A percentile compares a stretch with the other conserved stretches of the same genome.
Evolutionary conservation across 2,329 filamentous ascomycete species (phyloP).

Genomic region (Colletotrichum sp.): DNA sequence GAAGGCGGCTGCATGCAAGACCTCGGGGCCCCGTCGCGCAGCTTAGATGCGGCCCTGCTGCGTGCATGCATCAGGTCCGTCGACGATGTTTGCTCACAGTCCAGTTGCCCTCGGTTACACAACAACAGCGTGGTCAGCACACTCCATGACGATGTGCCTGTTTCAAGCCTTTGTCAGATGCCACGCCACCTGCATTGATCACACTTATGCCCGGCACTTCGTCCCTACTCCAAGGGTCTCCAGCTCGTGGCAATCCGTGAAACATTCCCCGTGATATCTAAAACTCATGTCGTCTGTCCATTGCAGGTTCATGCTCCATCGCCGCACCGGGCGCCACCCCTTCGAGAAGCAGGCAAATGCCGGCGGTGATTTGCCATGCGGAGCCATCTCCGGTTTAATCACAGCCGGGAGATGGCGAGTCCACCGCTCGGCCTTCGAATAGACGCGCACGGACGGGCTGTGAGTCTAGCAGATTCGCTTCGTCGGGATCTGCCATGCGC

Average conservation of each 20-base stretch:
- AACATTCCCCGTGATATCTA: neutral
- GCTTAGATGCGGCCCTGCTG: neutral
- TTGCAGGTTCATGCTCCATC: neutral
- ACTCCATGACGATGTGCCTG: neutral
- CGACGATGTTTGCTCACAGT: neutral
- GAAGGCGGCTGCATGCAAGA: neutral
- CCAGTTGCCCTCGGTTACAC: neutral
- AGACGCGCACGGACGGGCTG: neutral
- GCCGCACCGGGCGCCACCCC: neutral
- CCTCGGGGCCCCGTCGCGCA: neutral
- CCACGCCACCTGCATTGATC: neutral
- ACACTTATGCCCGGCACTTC: neutral
- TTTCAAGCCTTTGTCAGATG: slow-evolving; percentile 11
- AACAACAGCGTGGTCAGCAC: neutral
- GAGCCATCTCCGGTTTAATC: neutral
- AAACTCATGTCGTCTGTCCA: neutral
- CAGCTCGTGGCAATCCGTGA: neutral
- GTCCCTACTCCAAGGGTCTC: neutral
- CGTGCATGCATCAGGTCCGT: neutral
- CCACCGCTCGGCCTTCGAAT: neutral
- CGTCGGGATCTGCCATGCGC: neutral
- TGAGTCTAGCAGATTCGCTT: neutral
- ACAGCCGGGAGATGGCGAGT: neutral
- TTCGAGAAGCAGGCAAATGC: neutral
- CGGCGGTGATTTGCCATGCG: neutral